phyloP scores from a whole-genome alignment of 108 stramenopile genomes.

The Aurantiochytrium sp. region DNA sequence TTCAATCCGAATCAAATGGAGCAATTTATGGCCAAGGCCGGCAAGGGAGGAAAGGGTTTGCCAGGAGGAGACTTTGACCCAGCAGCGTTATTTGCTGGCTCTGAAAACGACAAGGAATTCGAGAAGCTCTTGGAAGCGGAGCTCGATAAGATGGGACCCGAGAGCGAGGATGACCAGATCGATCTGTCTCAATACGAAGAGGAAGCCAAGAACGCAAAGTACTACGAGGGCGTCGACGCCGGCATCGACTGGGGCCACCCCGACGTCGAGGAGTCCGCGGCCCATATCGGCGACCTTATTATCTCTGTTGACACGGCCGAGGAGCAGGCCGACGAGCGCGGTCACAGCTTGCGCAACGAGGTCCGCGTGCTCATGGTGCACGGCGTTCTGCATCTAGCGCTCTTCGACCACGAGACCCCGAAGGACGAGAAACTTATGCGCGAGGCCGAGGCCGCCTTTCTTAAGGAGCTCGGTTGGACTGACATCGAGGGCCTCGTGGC shows the following conservation, averaged over 20 bases:
- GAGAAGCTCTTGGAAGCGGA: too few species aligned
- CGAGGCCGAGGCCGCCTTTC: neutral
- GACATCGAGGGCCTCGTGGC: neutral
- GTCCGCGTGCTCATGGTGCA: neutral
- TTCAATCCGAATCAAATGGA: neutral
- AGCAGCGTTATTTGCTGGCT: too few species aligned
- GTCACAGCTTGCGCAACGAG: neutral
- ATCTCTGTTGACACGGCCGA: slow-evolving; percentile 7
- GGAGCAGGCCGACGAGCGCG: neutral
- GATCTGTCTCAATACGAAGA: too few species aligned
- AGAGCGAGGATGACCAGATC: too few species aligned
- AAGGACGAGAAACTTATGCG: neutral
- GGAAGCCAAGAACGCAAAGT: neutral
- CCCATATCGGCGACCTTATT: neutral
- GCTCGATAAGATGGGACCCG: too few species aligned
- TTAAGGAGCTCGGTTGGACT: neutral
- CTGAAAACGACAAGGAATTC: too few species aligned
- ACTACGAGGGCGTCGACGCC: neutral
- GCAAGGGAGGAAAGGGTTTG: too few species aligned
- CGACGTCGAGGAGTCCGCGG: neutral
- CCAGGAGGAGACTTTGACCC: too few species aligned
- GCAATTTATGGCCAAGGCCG: too few species aligned
- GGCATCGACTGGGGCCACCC: neutral
- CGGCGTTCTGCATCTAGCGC: neutral
- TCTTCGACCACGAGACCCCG: neutral